A percentile compares a stretch with the other conserved stretches of the same genome.
phyloP scores from a whole-genome alignment of 176 grass and related monocot species.

The Paspalum notatum region DNA sequence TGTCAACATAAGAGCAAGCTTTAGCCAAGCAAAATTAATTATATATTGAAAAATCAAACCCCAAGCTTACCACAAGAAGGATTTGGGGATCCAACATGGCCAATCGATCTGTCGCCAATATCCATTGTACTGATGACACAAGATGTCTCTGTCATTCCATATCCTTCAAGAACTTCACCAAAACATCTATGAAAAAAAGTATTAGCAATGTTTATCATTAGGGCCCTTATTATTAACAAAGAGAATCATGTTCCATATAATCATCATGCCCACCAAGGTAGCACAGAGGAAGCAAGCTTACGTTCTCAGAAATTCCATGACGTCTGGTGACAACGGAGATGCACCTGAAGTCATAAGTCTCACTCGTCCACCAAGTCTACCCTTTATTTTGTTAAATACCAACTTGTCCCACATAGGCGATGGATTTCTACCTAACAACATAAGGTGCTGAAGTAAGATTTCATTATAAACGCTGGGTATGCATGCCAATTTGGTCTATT shows the following conservation, averaged over 20 bases:
- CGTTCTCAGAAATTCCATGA: constrained; percentile 97
- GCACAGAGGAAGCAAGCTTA: constrained; percentile 51
- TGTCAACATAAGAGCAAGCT: neutral
- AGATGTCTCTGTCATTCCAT: constrained; percentile 99
- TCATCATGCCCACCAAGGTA: constrained; percentile 37
- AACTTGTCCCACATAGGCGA: constrained; percentile 93
- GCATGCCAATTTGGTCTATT: neutral
- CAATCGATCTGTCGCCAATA: constrained; percentile 63
- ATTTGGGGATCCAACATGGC: constrained; percentile 95
- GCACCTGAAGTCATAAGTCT: constrained; percentile 87
- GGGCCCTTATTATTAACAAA: neutral
- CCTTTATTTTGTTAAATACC: constrained; percentile 99
- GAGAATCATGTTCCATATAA: constrained; percentile 28
- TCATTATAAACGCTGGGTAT: neutral
- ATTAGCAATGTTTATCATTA: neutral
- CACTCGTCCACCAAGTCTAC: constrained; percentile 83
- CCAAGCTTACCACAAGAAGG: constrained; percentile 75
- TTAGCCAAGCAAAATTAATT: constrained; percentile 23
- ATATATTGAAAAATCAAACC: constrained; percentile 14
- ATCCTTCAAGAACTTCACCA: constrained; percentile 82
- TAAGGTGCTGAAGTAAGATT: constrained; percentile 21
- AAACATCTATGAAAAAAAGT: constrained; percentile 72
- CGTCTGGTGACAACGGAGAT: constrained; percentile 86
- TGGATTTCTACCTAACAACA: constrained; percentile 64
- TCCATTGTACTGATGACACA: constrained; percentile 82